Evolutionary conservation across 306 rosid species (phyloP).

Genomic region (Prunus persica): DNA sequence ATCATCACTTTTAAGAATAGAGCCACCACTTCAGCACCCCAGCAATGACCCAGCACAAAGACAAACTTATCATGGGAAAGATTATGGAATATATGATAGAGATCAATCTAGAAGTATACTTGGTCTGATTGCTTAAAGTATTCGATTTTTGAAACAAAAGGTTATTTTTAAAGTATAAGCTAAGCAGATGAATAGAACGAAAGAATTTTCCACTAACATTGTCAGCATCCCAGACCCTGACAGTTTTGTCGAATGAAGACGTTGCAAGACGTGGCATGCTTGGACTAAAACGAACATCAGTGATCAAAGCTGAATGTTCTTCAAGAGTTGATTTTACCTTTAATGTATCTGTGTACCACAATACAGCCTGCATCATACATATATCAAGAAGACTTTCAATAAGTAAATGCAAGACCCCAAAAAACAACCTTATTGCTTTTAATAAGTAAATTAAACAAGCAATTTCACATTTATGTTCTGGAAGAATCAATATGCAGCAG

Average conservation of each 20-base stretch:
- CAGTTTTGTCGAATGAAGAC: conserved; percentile 93
- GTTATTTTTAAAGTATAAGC: background rate
- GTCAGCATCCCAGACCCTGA: conserved; percentile 97
- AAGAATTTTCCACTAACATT: conserved; percentile 58
- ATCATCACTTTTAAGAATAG: background rate
- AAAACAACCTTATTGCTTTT: background rate
- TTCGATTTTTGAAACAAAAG: background rate
- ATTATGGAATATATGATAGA: background rate
- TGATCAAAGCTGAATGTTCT: conserved; percentile 78
- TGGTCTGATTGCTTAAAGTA: background rate
- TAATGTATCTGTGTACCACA: conserved; percentile 80
- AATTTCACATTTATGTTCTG: conserved; percentile 18
- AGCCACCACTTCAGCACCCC: background rate
- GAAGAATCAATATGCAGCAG: conserved; percentile 4
- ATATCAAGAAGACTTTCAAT: conserved; percentile 8
- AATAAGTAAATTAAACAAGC: conserved; percentile 6
- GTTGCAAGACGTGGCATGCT: conserved; percentile 91
- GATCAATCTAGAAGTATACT: background rate
- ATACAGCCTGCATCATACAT: conserved; percentile 67
- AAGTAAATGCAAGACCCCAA: background rate
- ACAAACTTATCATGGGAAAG: background rate
- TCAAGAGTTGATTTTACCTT: conserved; percentile 73
- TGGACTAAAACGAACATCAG: conserved; percentile 96
- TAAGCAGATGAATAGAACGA: background rate
- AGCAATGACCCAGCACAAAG: background rate